These are phyloP conservation scores for Scenedesmus sp. DNA, from an alignment of 163 green algal genomes.

Conservation along the genomic window DNA sequence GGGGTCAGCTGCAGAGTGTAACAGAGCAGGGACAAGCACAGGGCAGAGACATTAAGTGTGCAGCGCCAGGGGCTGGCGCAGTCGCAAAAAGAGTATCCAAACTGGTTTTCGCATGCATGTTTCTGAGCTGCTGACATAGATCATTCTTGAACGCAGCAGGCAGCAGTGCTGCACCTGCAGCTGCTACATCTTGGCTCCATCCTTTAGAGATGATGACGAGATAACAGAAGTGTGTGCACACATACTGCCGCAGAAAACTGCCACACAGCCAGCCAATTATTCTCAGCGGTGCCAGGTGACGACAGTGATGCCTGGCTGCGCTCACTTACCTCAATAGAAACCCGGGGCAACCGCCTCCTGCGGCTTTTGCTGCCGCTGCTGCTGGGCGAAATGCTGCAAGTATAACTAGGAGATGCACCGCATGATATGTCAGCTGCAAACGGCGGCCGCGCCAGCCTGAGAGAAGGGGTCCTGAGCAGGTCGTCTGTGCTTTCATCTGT, in stretches of 20 bases:
- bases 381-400: neutral
- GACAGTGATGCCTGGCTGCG: too few species aligned
- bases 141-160: neutral
- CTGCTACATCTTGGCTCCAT: neutral
- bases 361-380: slow-evolving; percentile 20
- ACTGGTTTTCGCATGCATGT: neutral
- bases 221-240: neutral
- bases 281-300: too few species aligned
- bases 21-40: neutral
- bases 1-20: slow-evolving; percentile 44
- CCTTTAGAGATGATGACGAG: neutral
- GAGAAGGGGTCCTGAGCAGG: neutral
- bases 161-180: neutral
- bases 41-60: neutral
- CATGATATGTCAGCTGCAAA: slow-evolving; percentile 26
- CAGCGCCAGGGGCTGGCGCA: neutral
- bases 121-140: neutral
- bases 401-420: neutral
- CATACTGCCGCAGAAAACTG: neutral
- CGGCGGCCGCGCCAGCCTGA: neutral
- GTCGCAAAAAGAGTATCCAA: neutral
- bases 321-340: slow-evolving; percentile 45
- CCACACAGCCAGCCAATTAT: too few species aligned
- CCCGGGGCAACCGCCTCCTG: slow-evolving; percentile 16
- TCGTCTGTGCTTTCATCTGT: neutral